A percentile compares a stretch with the other conserved stretches of the same genome.
phyloP scores from a whole-genome alignment of 139 green algal species.

The Eudorina sp. region DNA sequence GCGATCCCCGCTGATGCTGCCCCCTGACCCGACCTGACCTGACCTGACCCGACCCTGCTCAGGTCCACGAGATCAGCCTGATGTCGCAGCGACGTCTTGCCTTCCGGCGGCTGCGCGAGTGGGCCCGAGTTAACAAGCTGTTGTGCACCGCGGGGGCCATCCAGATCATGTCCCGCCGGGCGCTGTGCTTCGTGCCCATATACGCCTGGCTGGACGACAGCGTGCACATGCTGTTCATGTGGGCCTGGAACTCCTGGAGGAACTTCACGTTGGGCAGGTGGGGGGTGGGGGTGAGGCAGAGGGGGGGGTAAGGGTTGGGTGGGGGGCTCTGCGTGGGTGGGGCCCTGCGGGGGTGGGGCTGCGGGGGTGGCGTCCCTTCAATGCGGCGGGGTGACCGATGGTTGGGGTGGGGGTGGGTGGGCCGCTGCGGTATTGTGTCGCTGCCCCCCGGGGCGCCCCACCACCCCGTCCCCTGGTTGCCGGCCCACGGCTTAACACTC shows the following conservation, averaged over 20 bases:
- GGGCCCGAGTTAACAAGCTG: constrained; percentile 42
- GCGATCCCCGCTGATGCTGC: too few relatives aligned
- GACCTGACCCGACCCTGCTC: not conserved
- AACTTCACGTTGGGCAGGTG: constrained; percentile 43
- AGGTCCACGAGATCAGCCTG: constrained; percentile 39
- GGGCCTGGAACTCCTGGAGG: constrained; percentile 51
- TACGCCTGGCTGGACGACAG: constrained; percentile 52
- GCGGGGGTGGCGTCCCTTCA: too few relatives aligned
- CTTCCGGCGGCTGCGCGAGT: constrained; percentile 35
- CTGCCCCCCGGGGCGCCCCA: too few relatives aligned
- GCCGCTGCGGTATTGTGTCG: too few relatives aligned
- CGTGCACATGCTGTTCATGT: constrained; percentile 56
- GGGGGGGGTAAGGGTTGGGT: not conserved
- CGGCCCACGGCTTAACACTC: not conserved
- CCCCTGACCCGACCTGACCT: too few relatives aligned
- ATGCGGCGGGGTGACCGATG: too few relatives aligned
- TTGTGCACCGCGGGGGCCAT: constrained; percentile 49
- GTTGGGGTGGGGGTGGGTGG: too few relatives aligned
- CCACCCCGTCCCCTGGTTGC: too few relatives aligned
- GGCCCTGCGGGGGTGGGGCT: not conserved
- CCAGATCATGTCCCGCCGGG: constrained; percentile 50
- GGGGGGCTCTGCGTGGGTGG: not conserved
- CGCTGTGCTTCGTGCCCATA: constrained; percentile 43
- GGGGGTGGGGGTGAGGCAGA: not conserved
- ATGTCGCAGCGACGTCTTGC: constrained; percentile 1